These are phyloP conservation scores for Stachybotrys chartarum DNA, from an alignment of 2,329 filamentous ascomycete genomes.

Conservation along the genomic window DNA sequence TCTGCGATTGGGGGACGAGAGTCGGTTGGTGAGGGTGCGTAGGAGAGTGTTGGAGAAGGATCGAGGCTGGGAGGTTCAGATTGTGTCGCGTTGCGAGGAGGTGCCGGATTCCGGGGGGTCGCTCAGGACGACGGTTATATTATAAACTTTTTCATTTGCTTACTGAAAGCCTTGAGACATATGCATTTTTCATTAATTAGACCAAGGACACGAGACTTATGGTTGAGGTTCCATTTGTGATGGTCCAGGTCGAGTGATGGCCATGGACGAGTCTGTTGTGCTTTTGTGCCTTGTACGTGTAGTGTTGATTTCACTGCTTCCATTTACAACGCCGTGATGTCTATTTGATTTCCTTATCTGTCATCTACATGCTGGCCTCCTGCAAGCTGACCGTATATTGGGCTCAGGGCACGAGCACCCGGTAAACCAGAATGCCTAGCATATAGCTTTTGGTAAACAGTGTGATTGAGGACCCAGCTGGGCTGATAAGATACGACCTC, in stretches of 20 bases:
- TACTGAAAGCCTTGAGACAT: constrained; percentile 24
- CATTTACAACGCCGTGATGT: no score
- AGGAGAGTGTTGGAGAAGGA: constrained; percentile 11
- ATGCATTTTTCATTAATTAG: constrained; percentile 8
- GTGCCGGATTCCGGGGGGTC: constrained; percentile 12
- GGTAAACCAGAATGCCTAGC: no score
- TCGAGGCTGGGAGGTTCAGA: constrained; percentile 10
- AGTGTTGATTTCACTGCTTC: no score
- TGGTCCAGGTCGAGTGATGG: no score
- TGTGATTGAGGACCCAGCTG: no score
- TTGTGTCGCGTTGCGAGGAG: constrained; percentile 10
- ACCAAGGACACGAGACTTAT: not conserved
- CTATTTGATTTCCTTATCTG: no score
- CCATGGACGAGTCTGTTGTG: no score
- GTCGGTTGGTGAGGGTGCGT: constrained; percentile 18
- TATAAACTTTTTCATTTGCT: constrained; percentile 39
- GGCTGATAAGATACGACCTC: no score
- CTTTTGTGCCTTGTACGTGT: not conserved
- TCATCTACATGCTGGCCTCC: no score
- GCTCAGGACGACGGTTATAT: constrained; percentile 33
- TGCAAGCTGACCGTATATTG: no score
- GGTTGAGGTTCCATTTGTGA: not conserved
- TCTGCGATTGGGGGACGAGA: constrained; percentile 17
- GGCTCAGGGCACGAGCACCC: no score
- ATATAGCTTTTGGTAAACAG: no score